phyloP scores from a whole-genome alignment of 108 stramenopile genomes.

The Cyclotella cryptica region DNA sequence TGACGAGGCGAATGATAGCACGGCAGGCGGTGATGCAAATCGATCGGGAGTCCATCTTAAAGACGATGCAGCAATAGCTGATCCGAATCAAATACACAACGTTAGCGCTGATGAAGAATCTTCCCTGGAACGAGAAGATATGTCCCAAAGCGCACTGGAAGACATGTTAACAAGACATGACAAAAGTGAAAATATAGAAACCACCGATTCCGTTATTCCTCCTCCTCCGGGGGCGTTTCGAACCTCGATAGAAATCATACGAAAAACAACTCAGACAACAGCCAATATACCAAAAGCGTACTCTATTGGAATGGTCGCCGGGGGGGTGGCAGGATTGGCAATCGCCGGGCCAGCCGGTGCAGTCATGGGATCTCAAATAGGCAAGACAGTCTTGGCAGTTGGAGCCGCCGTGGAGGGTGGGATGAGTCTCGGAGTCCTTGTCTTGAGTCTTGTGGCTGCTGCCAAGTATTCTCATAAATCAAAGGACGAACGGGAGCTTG shows the following conservation, averaged over 20 bases:
- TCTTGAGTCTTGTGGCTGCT: slow-evolving; percentile 67
- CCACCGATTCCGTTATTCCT: neutral
- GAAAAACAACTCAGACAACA: slow-evolving; percentile 45
- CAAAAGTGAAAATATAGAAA: neutral
- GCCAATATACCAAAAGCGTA: slow-evolving; percentile 45
- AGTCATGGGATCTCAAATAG: slow-evolving; percentile 57
- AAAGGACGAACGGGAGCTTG: slow-evolving; percentile 60
- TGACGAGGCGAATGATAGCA: neutral
- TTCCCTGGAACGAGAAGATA: neutral
- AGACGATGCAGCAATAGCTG: neutral
- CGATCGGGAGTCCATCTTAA: no score
- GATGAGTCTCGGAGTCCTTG: slow-evolving; percentile 67
- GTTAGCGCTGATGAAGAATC: neutral
- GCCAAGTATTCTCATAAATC: slow-evolving; percentile 61
- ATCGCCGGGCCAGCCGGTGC: slow-evolving; percentile 68
- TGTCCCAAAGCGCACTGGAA: slow-evolving; percentile 4
- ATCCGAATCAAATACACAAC: neutral
- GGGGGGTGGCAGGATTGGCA: slow-evolving; percentile 73
- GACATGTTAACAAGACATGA: neutral
- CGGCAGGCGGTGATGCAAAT: neutral
- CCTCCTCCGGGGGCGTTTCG: slow-evolving; percentile 21
- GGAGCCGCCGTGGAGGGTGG: slow-evolving; percentile 72
- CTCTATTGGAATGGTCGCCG: slow-evolving; percentile 61
- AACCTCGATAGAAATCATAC: slow-evolving; percentile 44
- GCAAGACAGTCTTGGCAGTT: slow-evolving; percentile 54